Conservation (phyloP, 2,329 filamentous ascomycete species). For the Nemania sp. region DNA sequence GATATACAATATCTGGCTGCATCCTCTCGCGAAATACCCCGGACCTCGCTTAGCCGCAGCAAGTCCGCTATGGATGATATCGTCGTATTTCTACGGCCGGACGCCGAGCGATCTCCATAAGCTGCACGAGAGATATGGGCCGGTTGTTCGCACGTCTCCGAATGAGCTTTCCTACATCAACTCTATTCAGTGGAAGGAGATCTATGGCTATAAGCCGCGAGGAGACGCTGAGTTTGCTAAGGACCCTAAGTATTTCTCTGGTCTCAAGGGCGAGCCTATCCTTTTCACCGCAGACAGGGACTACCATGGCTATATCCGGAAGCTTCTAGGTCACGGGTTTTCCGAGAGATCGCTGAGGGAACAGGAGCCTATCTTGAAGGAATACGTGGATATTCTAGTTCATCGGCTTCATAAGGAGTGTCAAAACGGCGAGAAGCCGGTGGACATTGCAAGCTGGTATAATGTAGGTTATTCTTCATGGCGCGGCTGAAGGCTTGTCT, state of each 20-base stretch:
- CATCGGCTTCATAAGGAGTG: constrained; percentile 16
- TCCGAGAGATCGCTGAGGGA: constrained; percentile 24
- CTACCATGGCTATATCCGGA: constrained; percentile 26
- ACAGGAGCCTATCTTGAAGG: constrained; percentile 19
- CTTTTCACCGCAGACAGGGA: constrained; percentile 17
- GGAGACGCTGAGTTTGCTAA: constrained; percentile 24
- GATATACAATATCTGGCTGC: constrained; percentile 28
- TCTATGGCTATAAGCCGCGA: constrained; percentile 25
- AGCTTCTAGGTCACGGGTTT: constrained; percentile 23
- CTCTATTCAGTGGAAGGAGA: constrained; percentile 27
- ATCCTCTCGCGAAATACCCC: constrained; percentile 30
- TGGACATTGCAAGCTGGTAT: constrained; percentile 26
- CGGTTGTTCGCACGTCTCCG: constrained; percentile 21
- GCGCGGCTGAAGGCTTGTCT: background rate
- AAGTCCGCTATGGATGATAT: constrained; percentile 24
- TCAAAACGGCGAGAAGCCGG: constrained; percentile 7
- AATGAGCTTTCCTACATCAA: constrained; percentile 30
- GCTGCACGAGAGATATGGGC: constrained; percentile 24
- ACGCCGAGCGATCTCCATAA: constrained; percentile 23
- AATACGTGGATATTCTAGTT: constrained; percentile 22
- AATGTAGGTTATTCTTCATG: constrained; percentile 16
- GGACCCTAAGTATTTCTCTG: constrained; percentile 11
- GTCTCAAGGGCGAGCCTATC: background rate
- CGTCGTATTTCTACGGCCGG: constrained; percentile 18
- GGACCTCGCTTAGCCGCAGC: constrained; percentile 23